These are phyloP conservation scores for Tuber melanosporum DNA, from an alignment of 495 filamentous ascomycete species.

Conservation along the genomic window DNA sequence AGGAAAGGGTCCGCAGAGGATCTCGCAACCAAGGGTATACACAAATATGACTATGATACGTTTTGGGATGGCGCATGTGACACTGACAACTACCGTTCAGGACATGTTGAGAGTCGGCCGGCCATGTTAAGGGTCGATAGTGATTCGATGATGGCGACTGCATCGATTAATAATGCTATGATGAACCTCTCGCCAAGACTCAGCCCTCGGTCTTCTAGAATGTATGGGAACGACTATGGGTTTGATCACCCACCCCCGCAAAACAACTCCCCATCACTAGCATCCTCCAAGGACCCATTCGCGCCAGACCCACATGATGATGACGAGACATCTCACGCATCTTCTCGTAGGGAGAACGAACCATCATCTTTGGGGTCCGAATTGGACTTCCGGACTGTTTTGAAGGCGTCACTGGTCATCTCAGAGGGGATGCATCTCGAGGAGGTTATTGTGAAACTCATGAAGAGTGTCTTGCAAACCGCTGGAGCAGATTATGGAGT, in stretches of 20 bases:
- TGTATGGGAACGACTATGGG: slow-evolving; percentile 37
- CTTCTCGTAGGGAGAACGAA: slow-evolving; percentile 37
- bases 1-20: slow-evolving; percentile 36
- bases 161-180: slow-evolving; percentile 4
- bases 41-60: neutral
- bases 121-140: slow-evolving; percentile 27
- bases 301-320: slow-evolving; percentile 38
- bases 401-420: slow-evolving; percentile 41
- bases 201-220: slow-evolving; percentile 35
- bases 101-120: slow-evolving; percentile 25
- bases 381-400: slow-evolving; percentile 39
- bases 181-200: slow-evolving; percentile 27
- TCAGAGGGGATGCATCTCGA: slow-evolving; percentile 42
- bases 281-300: slow-evolving; percentile 38
- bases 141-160: slow-evolving; percentile 11
- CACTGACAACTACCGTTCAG: neutral
- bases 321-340: slow-evolving; percentile 34
- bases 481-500: slow-evolving; percentile 42
- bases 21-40: slow-evolving; percentile 27
- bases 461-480: slow-evolving; percentile 41
- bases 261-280: slow-evolving; percentile 32
- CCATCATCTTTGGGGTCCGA: slow-evolving; percentile 38
- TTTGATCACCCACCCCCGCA: slow-evolving; percentile 29
- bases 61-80: neutral
- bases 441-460: slow-evolving; percentile 41